Conservation (phyloP, 1,284 basidiomycete species). For the Gymnopus androsaceus region DNA sequence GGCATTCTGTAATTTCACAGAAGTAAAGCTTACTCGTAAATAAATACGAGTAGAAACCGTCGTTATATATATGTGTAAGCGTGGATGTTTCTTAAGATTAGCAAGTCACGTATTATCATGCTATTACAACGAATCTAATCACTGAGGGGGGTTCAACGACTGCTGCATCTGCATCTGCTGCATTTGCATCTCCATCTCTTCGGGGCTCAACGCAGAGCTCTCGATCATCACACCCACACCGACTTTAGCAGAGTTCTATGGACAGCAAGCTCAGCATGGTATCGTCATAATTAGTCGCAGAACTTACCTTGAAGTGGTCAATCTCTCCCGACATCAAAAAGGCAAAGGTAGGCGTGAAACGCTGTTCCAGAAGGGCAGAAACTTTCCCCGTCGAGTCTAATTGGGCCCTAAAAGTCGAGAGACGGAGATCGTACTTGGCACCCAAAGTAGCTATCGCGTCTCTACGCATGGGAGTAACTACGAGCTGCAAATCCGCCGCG, state of each 20-base stretch:
- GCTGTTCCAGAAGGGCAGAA: slow-evolving; percentile 92
- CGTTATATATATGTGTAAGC: background rate
- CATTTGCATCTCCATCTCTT: slow-evolving; percentile 64
- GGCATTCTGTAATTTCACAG: too few relatives aligned
- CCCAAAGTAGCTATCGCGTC: slow-evolving; percentile 93
- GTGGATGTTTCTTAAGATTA: slow-evolving; percentile 1
- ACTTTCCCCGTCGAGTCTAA: slow-evolving; percentile 93
- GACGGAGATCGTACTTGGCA: slow-evolving; percentile 95
- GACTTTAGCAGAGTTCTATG: slow-evolving; percentile 87
- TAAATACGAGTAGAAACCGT: too few relatives aligned
- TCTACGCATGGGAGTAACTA: slow-evolving; percentile 77
- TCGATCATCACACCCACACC: slow-evolving; percentile 98
- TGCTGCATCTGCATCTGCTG: slow-evolving; percentile 18
- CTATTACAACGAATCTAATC: slow-evolving; percentile 27
- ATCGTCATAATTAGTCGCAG: background rate
- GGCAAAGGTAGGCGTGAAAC: slow-evolving; percentile 92
- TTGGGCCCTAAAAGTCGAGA: slow-evolving; percentile 92
- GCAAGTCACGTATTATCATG: slow-evolving; percentile 2
- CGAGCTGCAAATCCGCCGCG: slow-evolving; percentile 90
- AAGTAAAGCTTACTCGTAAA: background rate
- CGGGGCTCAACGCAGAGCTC: slow-evolving; percentile 72
- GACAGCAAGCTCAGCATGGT: slow-evolving; percentile 1
- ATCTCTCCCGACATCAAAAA: slow-evolving; percentile 97
- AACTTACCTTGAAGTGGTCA: slow-evolving; percentile 91
- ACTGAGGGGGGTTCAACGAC: slow-evolving; percentile 48